Percentiles rank a stretch among this genome's conserved stretches.
These are phyloP conservation scores for Saccharomycopsis crataegensis DNA, from an alignment of 1,139 yeast species.

Conservation along the genomic window DNA sequence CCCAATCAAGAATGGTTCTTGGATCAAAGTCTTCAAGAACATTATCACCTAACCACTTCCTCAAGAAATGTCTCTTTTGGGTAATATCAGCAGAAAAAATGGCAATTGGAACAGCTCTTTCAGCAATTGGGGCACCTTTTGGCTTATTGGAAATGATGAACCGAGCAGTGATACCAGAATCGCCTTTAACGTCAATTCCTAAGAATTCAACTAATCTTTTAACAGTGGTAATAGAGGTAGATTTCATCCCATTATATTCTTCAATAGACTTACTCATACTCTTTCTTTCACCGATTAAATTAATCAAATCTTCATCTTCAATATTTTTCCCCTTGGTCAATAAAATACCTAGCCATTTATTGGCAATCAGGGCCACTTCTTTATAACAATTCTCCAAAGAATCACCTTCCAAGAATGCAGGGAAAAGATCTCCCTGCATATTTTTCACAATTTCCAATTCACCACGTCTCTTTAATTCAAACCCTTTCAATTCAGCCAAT, in stretches of 20 bases:
- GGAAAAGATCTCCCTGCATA: slow-evolving; percentile 91
- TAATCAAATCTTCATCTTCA: slow-evolving; percentile 91
- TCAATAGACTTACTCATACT: slow-evolving; percentile 89
- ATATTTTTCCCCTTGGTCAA: slow-evolving; percentile 81
- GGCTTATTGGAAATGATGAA: slow-evolving; percentile 88
- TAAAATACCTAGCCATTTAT: slow-evolving; percentile 91
- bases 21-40: slow-evolving; percentile 81
- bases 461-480: slow-evolving; percentile 94
- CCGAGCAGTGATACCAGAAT: slow-evolving; percentile 92
- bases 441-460: slow-evolving; percentile 89
- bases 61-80: slow-evolving; percentile 55
- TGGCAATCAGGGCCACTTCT: slow-evolving; percentile 89
- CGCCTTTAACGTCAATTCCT: slow-evolving; percentile 97
- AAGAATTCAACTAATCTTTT: slow-evolving; percentile 86
- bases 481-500: slow-evolving; percentile 92
- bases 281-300: slow-evolving; percentile 91
- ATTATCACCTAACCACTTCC: slow-evolving; percentile 84
- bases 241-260: slow-evolving; percentile 86
- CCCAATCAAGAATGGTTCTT: slow-evolving; percentile 87
- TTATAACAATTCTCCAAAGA: slow-evolving; percentile 73
- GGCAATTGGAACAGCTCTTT: slow-evolving; percentile 94
- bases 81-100: slow-evolving; percentile 77
- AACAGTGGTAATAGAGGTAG: slow-evolving; percentile 95
- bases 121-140: slow-evolving; percentile 82
- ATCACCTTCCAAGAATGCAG: slow-evolving; percentile 79